Percentiles rank a stretch among this genome's conserved stretches.
Evolutionary conservation across 768 basidiomycete species (phyloP).

Genomic region (Trametopsis cervina): DNA sequence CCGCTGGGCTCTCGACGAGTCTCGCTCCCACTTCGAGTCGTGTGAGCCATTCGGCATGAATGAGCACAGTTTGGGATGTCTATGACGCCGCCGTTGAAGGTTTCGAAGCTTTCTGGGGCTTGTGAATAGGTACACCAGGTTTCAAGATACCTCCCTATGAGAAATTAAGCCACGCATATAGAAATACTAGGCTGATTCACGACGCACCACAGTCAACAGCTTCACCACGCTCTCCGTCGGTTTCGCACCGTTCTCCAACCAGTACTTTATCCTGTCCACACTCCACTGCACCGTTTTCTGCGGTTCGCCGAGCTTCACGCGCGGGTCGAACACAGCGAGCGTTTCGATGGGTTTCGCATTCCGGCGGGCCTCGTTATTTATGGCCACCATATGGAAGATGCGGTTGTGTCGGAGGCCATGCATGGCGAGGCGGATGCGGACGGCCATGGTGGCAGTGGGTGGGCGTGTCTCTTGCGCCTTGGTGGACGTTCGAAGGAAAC

Average conservation of each 20-base stretch:
- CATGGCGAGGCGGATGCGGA: conserved; percentile 81
- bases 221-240: conserved; percentile 75
- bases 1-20: no score
- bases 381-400: conserved; percentile 82
- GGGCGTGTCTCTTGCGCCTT: no score
- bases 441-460: conserved; percentile 50
- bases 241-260: conserved; percentile 79
- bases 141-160: conserved; percentile 16
- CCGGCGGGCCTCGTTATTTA: conserved; percentile 61
- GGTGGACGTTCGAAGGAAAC: no score
- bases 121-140: not conserved
- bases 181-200: no score
- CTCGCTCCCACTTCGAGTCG: no score
- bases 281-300: conserved; percentile 87
- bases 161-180: no score
- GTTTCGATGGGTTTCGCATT: conserved; percentile 85
- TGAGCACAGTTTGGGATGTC: no score
- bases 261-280: conserved; percentile 82
- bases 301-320: conserved; percentile 37
- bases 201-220: conserved; percentile 71
- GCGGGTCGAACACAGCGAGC: conserved; percentile 80
- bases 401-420: conserved; percentile 71
- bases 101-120: not conserved
- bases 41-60: no score
- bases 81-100: not conserved